Percentiles rank a stretch among this genome's conserved stretches.
Evolutionary conservation across 768 basidiomycete species (phyloP).

Genomic region (Tricholomella constricta): DNA sequence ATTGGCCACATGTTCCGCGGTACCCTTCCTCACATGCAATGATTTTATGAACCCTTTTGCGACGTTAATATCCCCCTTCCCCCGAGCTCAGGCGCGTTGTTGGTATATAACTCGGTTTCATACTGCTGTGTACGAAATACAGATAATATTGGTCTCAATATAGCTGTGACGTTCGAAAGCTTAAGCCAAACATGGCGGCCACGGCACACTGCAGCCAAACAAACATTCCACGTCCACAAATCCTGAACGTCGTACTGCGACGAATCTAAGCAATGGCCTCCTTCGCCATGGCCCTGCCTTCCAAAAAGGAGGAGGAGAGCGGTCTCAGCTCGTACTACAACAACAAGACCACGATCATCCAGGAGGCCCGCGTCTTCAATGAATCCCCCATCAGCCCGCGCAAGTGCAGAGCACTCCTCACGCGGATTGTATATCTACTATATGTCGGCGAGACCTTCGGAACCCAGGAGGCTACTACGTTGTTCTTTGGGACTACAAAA

Average conservation of each 20-base stretch:
- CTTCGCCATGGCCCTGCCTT: constrained; percentile 72
- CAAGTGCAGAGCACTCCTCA: constrained; percentile 95
- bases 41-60: constrained; percentile 15
- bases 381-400: constrained; percentile 98
- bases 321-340: constrained; percentile 91
- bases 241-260: constrained; percentile 10
- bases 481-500: constrained; percentile 99
- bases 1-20: background rate
- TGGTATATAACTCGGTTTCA: constrained; percentile 6
- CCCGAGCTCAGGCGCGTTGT: constrained; percentile 16
- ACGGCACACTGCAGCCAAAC: constrained; percentile 32
- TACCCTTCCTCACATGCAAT: constrained; percentile 3
- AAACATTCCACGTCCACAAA: constrained; percentile 45
- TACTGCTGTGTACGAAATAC: constrained; percentile 15
- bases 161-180: constrained; percentile 7
- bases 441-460: constrained; percentile 95
- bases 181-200: constrained; percentile 27
- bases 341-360: constrained; percentile 97
- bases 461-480: constrained; percentile 93
- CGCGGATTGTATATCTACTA: constrained; percentile 93
- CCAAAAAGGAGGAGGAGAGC: constrained; percentile 97
- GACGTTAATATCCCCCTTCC: constrained; percentile 5
- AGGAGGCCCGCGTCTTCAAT: constrained; percentile 98
- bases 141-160: no score
- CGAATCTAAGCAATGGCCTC: constrained; percentile 43